Evolutionary conservation across 495 filamentous ascomycete genomes (phyloP), one percentile per base, ranked within the genome.

Genomic region (Poronia punctata): DNA sequence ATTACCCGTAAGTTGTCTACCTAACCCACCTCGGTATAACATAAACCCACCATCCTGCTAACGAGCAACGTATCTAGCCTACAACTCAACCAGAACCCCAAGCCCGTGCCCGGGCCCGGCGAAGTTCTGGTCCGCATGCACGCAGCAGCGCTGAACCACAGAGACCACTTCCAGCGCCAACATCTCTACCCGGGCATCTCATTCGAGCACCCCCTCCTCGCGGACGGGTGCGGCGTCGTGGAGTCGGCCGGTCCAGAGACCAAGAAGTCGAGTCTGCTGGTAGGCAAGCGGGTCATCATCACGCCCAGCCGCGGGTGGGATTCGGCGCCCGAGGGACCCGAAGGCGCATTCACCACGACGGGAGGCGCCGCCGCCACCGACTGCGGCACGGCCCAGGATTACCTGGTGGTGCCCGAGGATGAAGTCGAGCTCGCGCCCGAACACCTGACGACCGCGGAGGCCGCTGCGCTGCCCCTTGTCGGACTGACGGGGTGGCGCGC

Each of bases 401-500:
- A 74, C 41, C 60, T 85, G 3, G 65, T 71, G n/a, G 72, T 92
- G 11, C 71, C 76, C 7, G 80, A 79, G 38, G 65, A 54, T 15
- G 86, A 95, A 55, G 70, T 92, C 6, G 86, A 89, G 44, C 68
- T 74, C 43, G 80, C 78, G 11, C 88, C 89, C 3, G 67, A 54
- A 38, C 84, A 94, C 62, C 62, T 96, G 6, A 69, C 62, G 0
- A 61, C 80, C 40, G 70, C 68, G 0, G 86, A 94, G 62, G 86
- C 82, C 0, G 89, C 88, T 0, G 86, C 84, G 10, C 49, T 96
- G 21, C 88, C 88, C 1, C 59, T 95, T 22, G 82, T 82, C 0
- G 89, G 87, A 0, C 54, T 94, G 48, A 96, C 89, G n/a, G 89
- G 70, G 8, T 96, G 85, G 84, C 67, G 89, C 23, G 88, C 89